Conservation (phyloP, 1,284 basidiomycete genomes). For the Grifola frondosa region DNA sequence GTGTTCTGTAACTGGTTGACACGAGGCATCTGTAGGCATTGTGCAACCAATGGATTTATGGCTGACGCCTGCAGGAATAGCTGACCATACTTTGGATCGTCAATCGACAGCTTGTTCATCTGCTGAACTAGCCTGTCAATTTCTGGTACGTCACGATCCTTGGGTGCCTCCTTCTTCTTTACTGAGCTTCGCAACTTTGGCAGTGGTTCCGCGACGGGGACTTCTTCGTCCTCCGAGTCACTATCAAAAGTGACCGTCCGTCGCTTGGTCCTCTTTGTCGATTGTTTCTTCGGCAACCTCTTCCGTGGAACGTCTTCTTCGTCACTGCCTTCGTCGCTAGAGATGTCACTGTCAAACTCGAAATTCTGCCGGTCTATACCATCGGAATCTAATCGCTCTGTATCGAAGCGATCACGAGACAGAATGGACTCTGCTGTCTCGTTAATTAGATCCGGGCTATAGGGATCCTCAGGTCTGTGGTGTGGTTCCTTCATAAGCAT, state of each 20-base stretch:
- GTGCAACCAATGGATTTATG: conserved; percentile 1
- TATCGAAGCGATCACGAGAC: neutral
- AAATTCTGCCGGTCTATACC: neutral
- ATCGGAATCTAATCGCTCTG: neutral
- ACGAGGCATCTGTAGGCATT: neutral
- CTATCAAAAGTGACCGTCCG: no score
- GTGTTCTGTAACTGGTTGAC: neutral
- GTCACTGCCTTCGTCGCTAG: neutral
- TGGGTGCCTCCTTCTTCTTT: neutral
- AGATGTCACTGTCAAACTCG: neutral
- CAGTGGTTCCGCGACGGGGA: no score
- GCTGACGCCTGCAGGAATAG: neutral
- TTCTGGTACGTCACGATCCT: neutral
- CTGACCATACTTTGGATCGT: conserved; percentile 1
- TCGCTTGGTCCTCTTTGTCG: neutral
- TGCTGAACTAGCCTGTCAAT: neutral
- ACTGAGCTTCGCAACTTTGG: neutral
- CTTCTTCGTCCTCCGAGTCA: neutral
- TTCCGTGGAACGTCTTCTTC: neutral
- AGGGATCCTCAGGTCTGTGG: neutral
- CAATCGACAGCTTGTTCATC: conserved; percentile 1
- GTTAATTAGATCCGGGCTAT: neutral
- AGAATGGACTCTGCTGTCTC: neutral
- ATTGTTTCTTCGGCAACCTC: neutral
- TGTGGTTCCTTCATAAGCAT: conserved; percentile 2